These are phyloP conservation scores for Spathaspora passalidarum DNA, from an alignment of 805 yeast genomes.

Conservation along the genomic window DNA sequence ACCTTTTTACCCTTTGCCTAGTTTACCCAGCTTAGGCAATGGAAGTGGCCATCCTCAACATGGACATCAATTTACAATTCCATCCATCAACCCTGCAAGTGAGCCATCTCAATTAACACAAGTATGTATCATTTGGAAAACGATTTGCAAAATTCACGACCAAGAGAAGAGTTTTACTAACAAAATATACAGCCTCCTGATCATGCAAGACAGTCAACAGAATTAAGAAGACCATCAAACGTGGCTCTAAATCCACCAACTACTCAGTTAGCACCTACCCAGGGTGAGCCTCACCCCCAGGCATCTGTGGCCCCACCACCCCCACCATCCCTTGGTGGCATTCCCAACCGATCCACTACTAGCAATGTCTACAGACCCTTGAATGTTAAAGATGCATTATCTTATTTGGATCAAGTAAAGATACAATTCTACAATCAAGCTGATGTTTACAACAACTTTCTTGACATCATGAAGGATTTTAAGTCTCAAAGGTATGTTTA, in stretches of 20 bases:
- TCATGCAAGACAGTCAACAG: conserved; percentile 19
- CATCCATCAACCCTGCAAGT: conserved; percentile 40
- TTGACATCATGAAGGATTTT: conserved; percentile 98
- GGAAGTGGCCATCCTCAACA: conserved; percentile 35
- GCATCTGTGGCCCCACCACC: conserved; percentile 16
- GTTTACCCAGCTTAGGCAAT: conserved; percentile 48
- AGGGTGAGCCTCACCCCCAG: conserved; percentile 13
- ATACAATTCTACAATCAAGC: conserved; percentile 89
- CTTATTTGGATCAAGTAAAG: conserved; percentile 94
- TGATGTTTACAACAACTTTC: conserved; percentile 91
- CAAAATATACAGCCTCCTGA: conserved; percentile 15
- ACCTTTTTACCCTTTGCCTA: conserved; percentile 48
- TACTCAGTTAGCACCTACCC: conserved; percentile 26
- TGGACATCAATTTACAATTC: conserved; percentile 47
- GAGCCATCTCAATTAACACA: conserved; percentile 22
- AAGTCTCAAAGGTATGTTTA: conserved; percentile 75
- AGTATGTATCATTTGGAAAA: conserved; percentile 17
- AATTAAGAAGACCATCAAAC: conserved; percentile 24
- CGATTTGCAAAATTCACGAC: not conserved
- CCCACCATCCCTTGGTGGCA: conserved; percentile 27
- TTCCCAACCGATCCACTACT: conserved; percentile 40
- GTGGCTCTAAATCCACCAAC: conserved; percentile 16
- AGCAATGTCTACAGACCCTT: conserved; percentile 65
- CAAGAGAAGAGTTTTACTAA: not conserved
- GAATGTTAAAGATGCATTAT: conserved; percentile 93